Percentiles rank a stretch among this genome's conserved stretches.
These are phyloP conservation scores for Kodamaea ohmeri DNA, from an alignment of 1,139 yeast species.

Conservation along the genomic window DNA sequence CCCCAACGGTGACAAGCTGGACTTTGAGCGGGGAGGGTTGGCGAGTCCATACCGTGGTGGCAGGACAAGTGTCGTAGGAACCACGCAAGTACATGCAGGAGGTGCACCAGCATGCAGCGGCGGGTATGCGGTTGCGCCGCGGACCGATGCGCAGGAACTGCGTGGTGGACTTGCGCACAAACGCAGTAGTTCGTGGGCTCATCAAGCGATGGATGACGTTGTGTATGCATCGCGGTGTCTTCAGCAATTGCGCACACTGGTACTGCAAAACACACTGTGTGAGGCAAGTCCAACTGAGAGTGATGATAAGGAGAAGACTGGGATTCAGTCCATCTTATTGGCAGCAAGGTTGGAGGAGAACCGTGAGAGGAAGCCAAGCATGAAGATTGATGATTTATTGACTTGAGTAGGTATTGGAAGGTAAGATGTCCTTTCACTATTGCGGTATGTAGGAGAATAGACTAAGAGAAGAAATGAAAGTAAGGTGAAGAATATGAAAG, in stretches of 20 bases:
- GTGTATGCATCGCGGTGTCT: conserved; percentile 43
- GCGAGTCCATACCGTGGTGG: too few species aligned
- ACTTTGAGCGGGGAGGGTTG: too few species aligned
- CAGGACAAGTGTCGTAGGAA: too few species aligned
- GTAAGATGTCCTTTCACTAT: too few species aligned
- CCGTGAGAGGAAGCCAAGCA: conserved; percentile 13
- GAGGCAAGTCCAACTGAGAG: conserved; percentile 4
- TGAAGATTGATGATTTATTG: conserved; percentile 18
- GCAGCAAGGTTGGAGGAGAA: conserved; percentile 15
- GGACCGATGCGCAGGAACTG: too few species aligned
- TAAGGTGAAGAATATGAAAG: neutral
- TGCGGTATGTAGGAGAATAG: neutral
- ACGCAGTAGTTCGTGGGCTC: conserved; percentile 5
- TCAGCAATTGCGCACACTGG: conserved; percentile 27
- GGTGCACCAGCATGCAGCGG: too few species aligned
- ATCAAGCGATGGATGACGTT: conserved; percentile 30
- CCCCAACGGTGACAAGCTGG: too few species aligned
- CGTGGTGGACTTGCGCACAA: conserved; percentile 3
- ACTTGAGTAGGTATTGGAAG: too few species aligned
- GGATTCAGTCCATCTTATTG: conserved; percentile 17
- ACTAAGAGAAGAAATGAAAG: neutral
- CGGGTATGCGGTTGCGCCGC: too few species aligned
- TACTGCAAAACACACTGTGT: conserved; percentile 8
- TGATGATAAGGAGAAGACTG: conserved; percentile 7
- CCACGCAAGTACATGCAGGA: too few species aligned